Evolutionary conservation across 306 rosid genomes (phyloP), one percentile per base, ranked within the genome.

Genomic region (Trifolium repens): DNA sequence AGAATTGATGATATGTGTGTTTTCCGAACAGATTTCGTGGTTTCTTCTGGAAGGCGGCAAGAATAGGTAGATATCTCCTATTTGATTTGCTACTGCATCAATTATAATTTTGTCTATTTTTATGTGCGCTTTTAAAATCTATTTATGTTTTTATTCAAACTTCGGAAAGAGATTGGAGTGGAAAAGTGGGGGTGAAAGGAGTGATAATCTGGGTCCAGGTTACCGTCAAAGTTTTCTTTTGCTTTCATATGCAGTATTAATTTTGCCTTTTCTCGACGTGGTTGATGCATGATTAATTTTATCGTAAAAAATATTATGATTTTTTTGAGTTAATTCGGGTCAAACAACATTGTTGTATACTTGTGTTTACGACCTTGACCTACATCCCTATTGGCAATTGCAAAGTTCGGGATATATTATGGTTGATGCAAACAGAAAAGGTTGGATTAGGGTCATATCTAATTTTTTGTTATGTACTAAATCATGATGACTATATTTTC

Each of bases 21-120:
- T 71, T 71, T 75, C 11, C 16, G 35, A 19, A 73, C 91, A 89
- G 94, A 76, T 89, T 89, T 69, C 84, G 88, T 13, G 91, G 89
- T 78, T 89, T 89, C 85, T 89, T 89, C 74, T 89, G 94, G 94
- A 89, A 89, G 81, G 91, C 91, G 2, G 94, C 89, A 35, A 83
- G 94, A 78, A 84, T 87, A 77, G 89, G 93, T 89, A 77, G 53
- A 67, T 52, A 64, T 67, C 69, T 55, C 32, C 53, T 68, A 7
- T 57, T 58, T 79, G 40, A 53, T 66, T 72, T 61, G 40, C 73
- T 57, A 26, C 24, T 59, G 24, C 52, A 3, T 69, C 60, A 17
- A 60, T 69, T 22, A n/a, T 42, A 55, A 34, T 32, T 49, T 61
- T 24, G 27, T 27, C 12, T 49, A 19, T 53, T 52, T 74, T 61